phyloP scores from a whole-genome alignment of 345 rosid genomes.

The Draba incana region DNA sequence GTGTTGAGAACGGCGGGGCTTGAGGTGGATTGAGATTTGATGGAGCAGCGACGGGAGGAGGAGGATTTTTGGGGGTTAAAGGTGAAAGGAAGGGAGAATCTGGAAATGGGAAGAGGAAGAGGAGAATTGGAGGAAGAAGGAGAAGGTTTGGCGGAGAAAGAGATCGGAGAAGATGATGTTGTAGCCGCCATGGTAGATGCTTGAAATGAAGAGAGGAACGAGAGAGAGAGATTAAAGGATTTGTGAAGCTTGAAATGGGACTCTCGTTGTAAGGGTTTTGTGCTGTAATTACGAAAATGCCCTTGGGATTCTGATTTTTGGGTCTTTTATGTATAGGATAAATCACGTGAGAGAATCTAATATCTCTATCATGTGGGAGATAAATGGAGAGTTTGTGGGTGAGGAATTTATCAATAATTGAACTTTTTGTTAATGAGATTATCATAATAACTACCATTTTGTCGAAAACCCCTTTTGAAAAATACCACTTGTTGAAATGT shows the following conservation, averaged over 20 bases:
- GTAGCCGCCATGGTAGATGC: constrained; percentile 38
- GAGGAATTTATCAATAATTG: background rate
- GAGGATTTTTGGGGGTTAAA: constrained; percentile 22
- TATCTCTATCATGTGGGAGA: background rate
- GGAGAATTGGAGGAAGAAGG: constrained; percentile 35
- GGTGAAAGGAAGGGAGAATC: constrained; percentile 42
- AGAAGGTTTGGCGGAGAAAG: constrained; percentile 35
- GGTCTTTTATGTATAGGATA: background rate
- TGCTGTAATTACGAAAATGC: constrained; percentile 7
- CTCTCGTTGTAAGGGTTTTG: constrained; percentile 1
- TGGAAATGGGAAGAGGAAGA: constrained; percentile 36
- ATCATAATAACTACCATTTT: too few species aligned
- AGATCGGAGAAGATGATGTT: constrained; percentile 37
- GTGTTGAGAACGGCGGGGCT: constrained; percentile 30
- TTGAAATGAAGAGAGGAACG: background rate
- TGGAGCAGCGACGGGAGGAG: constrained; percentile 40
- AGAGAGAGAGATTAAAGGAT: background rate
- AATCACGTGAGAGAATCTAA: background rate
- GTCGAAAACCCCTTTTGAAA: too few species aligned
- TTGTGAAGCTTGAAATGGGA: constrained; percentile 31
- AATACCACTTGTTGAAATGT: too few species aligned
- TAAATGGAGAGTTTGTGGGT: constrained; percentile 11
- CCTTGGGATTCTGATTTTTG: background rate
- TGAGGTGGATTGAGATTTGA: constrained; percentile 40
- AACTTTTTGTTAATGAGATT: background rate